Percentiles rank a stretch among this genome's conserved stretches.
Conservation (phyloP, 2,329 filamentous ascomycete species). For the Botrytis porri region DNA sequence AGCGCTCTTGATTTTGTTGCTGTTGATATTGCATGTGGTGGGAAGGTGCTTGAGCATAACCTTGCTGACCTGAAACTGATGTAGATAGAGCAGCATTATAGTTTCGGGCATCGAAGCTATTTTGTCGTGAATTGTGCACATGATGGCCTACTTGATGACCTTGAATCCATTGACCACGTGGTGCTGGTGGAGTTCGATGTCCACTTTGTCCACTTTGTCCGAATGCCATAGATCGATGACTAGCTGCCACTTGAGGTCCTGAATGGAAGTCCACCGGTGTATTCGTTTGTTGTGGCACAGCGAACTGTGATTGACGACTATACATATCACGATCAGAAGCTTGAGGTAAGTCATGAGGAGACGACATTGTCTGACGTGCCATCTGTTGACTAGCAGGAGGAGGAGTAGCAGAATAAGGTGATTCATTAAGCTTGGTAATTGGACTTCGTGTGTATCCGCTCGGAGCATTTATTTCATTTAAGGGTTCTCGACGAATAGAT, state of each 20-base stretch:
- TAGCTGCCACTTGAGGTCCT: constrained; percentile 28
- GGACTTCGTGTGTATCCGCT: constrained; percentile 32
- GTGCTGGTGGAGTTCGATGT: constrained; percentile 33
- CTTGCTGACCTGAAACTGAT: constrained; percentile 29
- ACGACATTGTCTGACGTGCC: constrained; percentile 30
- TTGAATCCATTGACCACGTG: constrained; percentile 29
- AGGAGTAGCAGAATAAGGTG: constrained; percentile 37
- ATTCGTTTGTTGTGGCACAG: constrained; percentile 33
- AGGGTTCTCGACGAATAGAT: constrained; percentile 33
- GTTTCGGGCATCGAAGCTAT: constrained; percentile 35
- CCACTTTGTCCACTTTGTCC: constrained; percentile 31
- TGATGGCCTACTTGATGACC: constrained; percentile 31
- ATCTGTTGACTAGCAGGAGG: constrained; percentile 25
- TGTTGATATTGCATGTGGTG: constrained; percentile 30
- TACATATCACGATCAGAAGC: constrained; percentile 38
- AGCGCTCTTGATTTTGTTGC: constrained; percentile 21
- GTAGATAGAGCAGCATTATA: constrained; percentile 27
- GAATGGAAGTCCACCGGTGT: constrained; percentile 32
- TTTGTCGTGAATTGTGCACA: constrained; percentile 34
- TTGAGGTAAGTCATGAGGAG: constrained; percentile 32
- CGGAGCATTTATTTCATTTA: constrained; percentile 32
- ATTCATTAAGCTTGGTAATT: constrained; percentile 35
- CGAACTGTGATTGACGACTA: constrained; percentile 31
- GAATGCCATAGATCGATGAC: constrained; percentile 35
- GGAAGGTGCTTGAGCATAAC: constrained; percentile 28